These are phyloP conservation scores for Hordeum pubiflorum DNA, from an alignment of 202 grass and related monocot species.

Conservation along the genomic window DNA sequence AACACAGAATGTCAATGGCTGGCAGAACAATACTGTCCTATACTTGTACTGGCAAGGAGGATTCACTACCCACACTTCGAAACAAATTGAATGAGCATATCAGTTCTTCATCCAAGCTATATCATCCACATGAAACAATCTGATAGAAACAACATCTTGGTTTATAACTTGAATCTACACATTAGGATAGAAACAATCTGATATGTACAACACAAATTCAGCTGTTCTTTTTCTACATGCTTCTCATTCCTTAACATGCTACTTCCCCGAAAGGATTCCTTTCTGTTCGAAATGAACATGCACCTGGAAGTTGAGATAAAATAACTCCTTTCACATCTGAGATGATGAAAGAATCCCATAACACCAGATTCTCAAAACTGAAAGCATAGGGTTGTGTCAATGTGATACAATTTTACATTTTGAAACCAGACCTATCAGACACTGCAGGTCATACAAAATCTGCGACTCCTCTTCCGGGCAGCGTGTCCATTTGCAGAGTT, in stretches of 20 bases:
- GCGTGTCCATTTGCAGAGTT: constrained; percentile 47
- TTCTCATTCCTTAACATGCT: neutral
- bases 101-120: neutral
- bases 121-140: neutral
- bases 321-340: constrained; percentile 19
- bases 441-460: constrained; percentile 45
- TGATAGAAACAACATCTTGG: neutral
- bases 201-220: neutral
- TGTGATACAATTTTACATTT: constrained; percentile 14
- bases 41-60: neutral
- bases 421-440: neutral
- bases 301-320: constrained; percentile 21
- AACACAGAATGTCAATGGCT: neutral
- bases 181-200: neutral
- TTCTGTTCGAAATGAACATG: constrained; percentile 13
- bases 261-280: neutral
- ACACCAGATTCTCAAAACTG: constrained; percentile 12
- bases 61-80: neutral
- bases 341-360: neutral
- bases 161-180: neutral
- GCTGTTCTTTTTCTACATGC: neutral
- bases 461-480: constrained; percentile 57
- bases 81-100: neutral
- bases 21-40: neutral
- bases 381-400: neutral